Evolutionary conservation across 2,329 filamentous ascomycete species (phyloP).

Genomic region (Colletotrichum australisinense): DNA sequence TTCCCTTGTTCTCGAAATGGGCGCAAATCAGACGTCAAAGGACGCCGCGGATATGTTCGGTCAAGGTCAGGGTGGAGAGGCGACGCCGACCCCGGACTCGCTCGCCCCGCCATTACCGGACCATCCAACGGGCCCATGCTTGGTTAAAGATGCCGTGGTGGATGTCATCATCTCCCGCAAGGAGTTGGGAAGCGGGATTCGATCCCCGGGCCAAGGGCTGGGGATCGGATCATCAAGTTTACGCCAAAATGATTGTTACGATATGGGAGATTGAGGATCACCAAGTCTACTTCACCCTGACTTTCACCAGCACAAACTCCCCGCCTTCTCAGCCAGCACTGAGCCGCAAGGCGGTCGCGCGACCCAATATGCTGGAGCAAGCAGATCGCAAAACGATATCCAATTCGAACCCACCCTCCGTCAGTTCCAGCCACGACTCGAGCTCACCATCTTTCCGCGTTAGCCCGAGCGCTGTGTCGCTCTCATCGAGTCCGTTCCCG

Average conservation of each 20-base stretch:
- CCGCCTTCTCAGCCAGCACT: slow-evolving; percentile 45
- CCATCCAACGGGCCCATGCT: slow-evolving; percentile 39
- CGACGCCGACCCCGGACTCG: slow-evolving; percentile 50
- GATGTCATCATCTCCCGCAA: slow-evolving; percentile 74
- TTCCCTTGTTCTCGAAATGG: slow-evolving; percentile 58
- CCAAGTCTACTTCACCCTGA: slow-evolving; percentile 78
- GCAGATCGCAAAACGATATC: slow-evolving; percentile 58
- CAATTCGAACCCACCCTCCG: slow-evolving; percentile 58
- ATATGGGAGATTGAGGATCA: slow-evolving; percentile 77
- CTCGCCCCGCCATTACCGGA: slow-evolving; percentile 34
- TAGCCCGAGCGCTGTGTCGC: slow-evolving; percentile 63
- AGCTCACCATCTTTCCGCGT: slow-evolving; percentile 56
- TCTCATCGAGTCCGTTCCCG: slow-evolving; percentile 71
- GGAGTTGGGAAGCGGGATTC: slow-evolving; percentile 50
- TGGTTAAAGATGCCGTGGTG: slow-evolving; percentile 69
- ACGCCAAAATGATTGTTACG: slow-evolving; percentile 81
- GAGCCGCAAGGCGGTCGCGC: slow-evolving; percentile 52
- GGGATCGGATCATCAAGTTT: slow-evolving; percentile 56
- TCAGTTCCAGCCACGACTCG: slow-evolving; percentile 59
- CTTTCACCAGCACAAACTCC: slow-evolving; percentile 73
- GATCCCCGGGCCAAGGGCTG: slow-evolving; percentile 48
- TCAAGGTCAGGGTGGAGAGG: slow-evolving; percentile 43
- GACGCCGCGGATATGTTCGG: slow-evolving; percentile 24
- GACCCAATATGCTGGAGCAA: slow-evolving; percentile 55
- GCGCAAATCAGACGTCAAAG: slow-evolving; percentile 38